Conservation (phyloP, 1,139 yeast genomes). For the Blastobotrys elegans region DNA sequence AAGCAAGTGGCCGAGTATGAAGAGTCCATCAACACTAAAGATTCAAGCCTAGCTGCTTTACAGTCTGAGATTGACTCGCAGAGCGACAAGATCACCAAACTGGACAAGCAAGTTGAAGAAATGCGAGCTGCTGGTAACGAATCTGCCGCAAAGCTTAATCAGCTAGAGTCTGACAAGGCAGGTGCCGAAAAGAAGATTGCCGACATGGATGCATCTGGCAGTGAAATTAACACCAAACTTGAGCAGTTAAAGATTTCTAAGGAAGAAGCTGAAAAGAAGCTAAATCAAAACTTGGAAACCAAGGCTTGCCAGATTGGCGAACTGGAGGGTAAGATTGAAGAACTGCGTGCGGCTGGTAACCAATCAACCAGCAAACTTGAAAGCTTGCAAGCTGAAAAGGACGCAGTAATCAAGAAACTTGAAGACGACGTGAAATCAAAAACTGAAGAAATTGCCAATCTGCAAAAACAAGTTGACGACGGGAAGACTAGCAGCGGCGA, state of each 20-base stretch:
- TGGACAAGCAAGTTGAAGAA: neutral
- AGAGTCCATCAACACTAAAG: slow-evolving; percentile 2
- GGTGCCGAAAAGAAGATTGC: slow-evolving; percentile 4
- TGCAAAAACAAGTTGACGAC: neutral
- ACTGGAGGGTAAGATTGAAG: neutral
- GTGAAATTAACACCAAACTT: neutral
- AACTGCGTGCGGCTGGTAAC: neutral
- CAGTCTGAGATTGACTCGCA: slow-evolving; percentile 12
- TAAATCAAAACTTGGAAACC: neutral
- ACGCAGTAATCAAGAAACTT: neutral
- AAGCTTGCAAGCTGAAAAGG: neutral
- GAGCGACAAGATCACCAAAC: slow-evolving; percentile 9
- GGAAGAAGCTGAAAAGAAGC: slow-evolving; percentile 12
- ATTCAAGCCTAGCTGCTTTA: too few relatives aligned
- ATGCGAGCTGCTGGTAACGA: neutral
- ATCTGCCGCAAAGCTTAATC: neutral
- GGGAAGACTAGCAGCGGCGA: neutral
- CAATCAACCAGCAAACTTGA: neutral
- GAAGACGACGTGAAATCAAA: neutral
- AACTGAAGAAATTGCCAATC: neutral
- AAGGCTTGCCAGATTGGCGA: slow-evolving; percentile 1
- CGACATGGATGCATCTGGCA: slow-evolving; percentile 7
- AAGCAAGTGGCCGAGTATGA: slow-evolving; percentile 11
- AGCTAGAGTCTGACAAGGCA: neutral
- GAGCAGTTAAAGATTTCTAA: slow-evolving; percentile 29